A percentile compares a stretch with the other conserved stretches of the same genome.
phyloP scores from a whole-genome alignment of 2,329 filamentous ascomycete genomes.

The Pseudocercospora fijiensis region DNA sequence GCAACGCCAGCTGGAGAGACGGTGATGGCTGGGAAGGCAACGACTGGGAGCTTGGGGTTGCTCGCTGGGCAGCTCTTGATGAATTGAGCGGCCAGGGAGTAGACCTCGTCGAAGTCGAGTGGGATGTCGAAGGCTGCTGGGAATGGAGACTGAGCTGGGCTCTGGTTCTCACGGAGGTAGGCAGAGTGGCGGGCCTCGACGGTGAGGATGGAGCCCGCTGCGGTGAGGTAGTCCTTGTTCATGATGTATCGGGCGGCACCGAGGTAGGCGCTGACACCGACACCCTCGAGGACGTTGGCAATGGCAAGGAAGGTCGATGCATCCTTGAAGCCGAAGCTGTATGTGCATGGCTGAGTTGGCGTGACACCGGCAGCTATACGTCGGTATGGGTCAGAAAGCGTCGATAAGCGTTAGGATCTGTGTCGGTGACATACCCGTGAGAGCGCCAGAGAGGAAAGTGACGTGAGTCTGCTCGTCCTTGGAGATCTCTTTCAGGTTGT shows the following conservation, averaged over 20 bases:
- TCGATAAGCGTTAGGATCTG: neutral
- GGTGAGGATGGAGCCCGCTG: constrained; percentile 62
- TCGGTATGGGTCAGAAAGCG: neutral
- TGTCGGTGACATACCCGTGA: constrained; percentile 29
- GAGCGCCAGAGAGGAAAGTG: constrained; percentile 51
- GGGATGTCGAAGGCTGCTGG: constrained; percentile 62
- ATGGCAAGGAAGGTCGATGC: constrained; percentile 52
- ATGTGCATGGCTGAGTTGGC: constrained; percentile 56
- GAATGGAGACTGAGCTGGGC: constrained; percentile 49
- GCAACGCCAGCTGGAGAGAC: constrained; percentile 16
- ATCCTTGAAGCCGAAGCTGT: constrained; percentile 49
- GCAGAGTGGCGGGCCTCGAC: constrained; percentile 65
- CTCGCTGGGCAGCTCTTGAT: constrained; percentile 57
- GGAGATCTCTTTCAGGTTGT: constrained; percentile 57
- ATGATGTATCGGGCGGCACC: constrained; percentile 61
- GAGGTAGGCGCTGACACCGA: constrained; percentile 61
- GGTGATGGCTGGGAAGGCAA: constrained; percentile 40
- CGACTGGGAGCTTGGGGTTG: constrained; percentile 56
- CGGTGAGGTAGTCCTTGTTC: constrained; percentile 58
- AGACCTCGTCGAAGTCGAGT: constrained; percentile 59
- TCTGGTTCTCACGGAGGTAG: constrained; percentile 48
- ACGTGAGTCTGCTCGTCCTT: constrained; percentile 61
- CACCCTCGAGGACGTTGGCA: constrained; percentile 55
- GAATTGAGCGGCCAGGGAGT: constrained; percentile 63
- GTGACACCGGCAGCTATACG: constrained; percentile 45